A percentile compares a stretch with the other conserved stretches of the same genome.
Evolutionary conservation across 1,284 basidiomycete genomes (phyloP).

Genomic region (Apiotrichum sp.): DNA sequence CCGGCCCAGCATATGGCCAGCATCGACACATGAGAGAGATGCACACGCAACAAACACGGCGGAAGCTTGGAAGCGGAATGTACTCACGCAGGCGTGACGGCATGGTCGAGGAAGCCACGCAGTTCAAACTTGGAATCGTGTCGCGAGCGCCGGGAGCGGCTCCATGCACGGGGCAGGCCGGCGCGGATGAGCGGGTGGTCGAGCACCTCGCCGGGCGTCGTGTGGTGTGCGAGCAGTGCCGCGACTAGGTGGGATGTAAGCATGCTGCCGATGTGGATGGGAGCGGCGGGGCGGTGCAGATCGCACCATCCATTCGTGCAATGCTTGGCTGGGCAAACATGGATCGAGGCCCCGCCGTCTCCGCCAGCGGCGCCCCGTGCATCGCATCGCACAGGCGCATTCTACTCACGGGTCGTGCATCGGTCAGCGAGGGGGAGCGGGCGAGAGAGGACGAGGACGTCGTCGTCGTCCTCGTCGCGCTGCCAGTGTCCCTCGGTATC

Average conservation of each 20-base stretch:
- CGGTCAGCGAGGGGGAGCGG: conserved; percentile 7
- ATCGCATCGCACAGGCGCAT: neutral
- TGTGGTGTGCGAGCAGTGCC: conserved; percentile 17
- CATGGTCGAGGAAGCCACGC: conserved; percentile 8
- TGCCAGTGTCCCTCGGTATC: conserved; percentile 1
- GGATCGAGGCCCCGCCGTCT: too few species aligned
- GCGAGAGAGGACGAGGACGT: conserved; percentile 13
- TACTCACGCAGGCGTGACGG: conserved; percentile 16
- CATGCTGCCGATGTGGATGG: neutral
- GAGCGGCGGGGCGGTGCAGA: neutral
- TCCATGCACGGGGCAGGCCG: conserved; percentile 15
- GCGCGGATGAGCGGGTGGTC: conserved; percentile 18
- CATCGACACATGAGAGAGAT: too few species aligned
- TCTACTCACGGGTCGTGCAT: conserved; percentile 9
- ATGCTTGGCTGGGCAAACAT: too few species aligned
- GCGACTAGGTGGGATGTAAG: conserved; percentile 11
- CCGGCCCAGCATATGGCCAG: too few species aligned
- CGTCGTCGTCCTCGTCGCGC: conserved; percentile 18
- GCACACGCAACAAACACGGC: too few species aligned
- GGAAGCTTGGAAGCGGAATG: too few species aligned
- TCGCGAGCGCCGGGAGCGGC: conserved; percentile 5
- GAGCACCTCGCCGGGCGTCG: conserved; percentile 17
- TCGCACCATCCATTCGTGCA: too few species aligned
- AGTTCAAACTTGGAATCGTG: conserved; percentile 2
- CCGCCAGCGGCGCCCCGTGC: too few species aligned